phyloP scores from a whole-genome alignment of 805 yeast genomes.

The Wickerhamiella hasegawae region DNA sequence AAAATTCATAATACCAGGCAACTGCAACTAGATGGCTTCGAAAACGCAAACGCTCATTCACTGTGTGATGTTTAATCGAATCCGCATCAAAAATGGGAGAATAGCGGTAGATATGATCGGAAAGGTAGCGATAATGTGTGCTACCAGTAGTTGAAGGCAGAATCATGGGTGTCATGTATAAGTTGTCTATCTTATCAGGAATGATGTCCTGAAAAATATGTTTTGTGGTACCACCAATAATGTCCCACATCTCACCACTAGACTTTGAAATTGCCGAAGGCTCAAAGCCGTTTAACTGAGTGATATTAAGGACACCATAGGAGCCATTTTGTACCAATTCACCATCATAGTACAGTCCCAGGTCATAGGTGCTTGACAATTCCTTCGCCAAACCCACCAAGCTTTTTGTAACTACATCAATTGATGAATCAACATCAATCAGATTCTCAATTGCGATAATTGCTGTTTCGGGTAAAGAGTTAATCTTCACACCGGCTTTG shows the following conservation, averaged over 20 bases:
- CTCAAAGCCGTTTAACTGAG: conserved; percentile 20
- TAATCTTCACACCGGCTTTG: conserved; percentile 58
- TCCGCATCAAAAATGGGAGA: conserved; percentile 24
- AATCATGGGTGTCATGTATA: conserved; percentile 38
- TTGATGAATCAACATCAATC: conserved; percentile 39
- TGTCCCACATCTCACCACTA: conserved; percentile 27
- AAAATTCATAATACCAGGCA: conserved; percentile 6
- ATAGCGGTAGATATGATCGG: conserved; percentile 42
- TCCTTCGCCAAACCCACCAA: conserved; percentile 22
- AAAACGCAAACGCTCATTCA: conserved; percentile 40
- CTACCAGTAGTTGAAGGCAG: conserved; percentile 61
- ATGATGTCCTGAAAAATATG: conserved; percentile 38
- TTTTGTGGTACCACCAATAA: conserved; percentile 43
- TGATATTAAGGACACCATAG: conserved; percentile 5
- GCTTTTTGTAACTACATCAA: conserved; percentile 25
- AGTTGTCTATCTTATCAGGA: conserved; percentile 21
- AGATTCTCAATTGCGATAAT: conserved; percentile 41
- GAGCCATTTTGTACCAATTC: conserved; percentile 3
- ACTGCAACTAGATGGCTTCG: conserved; percentile 31
- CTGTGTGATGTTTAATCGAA: conserved; percentile 6
- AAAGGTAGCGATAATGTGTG: conserved; percentile 42
- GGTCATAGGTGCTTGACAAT: conserved; percentile 29
- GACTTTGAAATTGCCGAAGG: conserved; percentile 36
- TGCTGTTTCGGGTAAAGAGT: conserved; percentile 52
- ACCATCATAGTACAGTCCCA: conserved; percentile 25